phyloP scores from a whole-genome alignment of 2,329 filamentous ascomycete species.

The Ophiostoma perfectum region DNA sequence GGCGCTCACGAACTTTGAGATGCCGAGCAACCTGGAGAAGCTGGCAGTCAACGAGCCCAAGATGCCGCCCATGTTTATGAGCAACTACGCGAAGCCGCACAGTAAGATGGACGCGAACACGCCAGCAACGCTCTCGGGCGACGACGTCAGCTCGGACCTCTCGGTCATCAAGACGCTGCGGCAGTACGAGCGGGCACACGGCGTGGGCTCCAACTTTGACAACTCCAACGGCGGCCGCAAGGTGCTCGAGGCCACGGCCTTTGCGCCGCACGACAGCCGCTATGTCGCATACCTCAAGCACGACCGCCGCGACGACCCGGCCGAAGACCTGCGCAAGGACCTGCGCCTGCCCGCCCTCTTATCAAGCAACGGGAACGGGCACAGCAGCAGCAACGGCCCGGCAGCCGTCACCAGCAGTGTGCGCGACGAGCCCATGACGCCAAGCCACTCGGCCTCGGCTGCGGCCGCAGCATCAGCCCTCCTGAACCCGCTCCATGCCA shows the following conservation, averaged over 20 bases:
- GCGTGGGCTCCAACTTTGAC: constrained; percentile 52
- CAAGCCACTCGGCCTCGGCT: constrained; percentile 19
- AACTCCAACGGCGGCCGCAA: constrained; percentile 48
- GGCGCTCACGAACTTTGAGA: constrained; percentile 54
- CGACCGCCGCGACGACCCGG: constrained; percentile 42
- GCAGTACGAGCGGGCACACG: constrained; percentile 50
- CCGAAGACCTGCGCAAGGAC: constrained; percentile 43
- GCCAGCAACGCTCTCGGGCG: constrained; percentile 45
- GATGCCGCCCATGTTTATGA: constrained; percentile 52
- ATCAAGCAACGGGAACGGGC: constrained; percentile 31
- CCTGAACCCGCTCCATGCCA: constrained; percentile 21
- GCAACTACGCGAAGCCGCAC: constrained; percentile 55
- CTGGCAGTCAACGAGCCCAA: constrained; percentile 52
- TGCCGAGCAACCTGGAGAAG: constrained; percentile 54
- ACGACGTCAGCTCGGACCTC: constrained; percentile 52
- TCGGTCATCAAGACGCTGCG: constrained; percentile 54
- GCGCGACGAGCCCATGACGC: constrained; percentile 40
- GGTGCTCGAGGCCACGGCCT: constrained; percentile 51
- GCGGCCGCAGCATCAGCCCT: constrained; percentile 28
- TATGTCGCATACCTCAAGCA: constrained; percentile 46
- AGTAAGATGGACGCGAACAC: constrained; percentile 53
- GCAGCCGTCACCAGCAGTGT: constrained; percentile 37
- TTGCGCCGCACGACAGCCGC: constrained; percentile 43
- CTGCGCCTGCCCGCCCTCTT: constrained; percentile 44
- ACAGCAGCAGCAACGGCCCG: neutral